A percentile compares a stretch with the other conserved stretches of the same genome.
phyloP scores from a whole-genome alignment of 495 filamentous ascomycete genomes.

The Talaromyces trachyspermus region DNA sequence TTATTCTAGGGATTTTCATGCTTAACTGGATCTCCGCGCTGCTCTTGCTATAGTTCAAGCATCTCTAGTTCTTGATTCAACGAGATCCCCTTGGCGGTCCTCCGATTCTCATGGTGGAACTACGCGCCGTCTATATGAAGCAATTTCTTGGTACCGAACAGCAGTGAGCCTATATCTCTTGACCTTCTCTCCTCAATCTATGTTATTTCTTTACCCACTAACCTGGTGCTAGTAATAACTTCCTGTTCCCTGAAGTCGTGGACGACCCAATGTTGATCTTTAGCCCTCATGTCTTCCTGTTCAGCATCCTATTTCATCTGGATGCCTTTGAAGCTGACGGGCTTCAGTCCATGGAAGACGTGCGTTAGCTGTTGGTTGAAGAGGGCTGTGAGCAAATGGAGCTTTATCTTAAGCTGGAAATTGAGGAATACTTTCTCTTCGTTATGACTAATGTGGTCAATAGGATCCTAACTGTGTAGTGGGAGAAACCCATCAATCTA shows the following conservation, averaged over 20 bases:
- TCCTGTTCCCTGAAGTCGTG: conserved; percentile 13
- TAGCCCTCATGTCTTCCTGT: conserved; percentile 14
- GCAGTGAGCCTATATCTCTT: too few relatives aligned
- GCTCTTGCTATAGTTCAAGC: too few relatives aligned
- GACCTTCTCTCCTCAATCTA: too few relatives aligned
- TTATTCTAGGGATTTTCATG: too few relatives aligned
- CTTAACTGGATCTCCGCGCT: too few relatives aligned
- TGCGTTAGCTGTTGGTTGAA: conserved; percentile 13
- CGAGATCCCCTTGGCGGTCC: too few relatives aligned
- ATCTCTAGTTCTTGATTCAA: too few relatives aligned
- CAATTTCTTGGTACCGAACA: too few relatives aligned
- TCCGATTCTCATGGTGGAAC: too few relatives aligned
- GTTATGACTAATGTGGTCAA: conserved; percentile 1
- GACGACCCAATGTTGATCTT: conserved; percentile 12
- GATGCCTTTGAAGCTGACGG: conserved; percentile 9
- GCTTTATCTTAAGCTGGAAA: conserved; percentile 14
- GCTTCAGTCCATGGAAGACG: conserved; percentile 13
- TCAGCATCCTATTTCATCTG: conserved; percentile 14
- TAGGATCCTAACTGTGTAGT: not conserved
- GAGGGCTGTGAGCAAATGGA: conserved; percentile 9
- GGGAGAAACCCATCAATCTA: conserved; percentile 2
- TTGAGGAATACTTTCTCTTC: conserved; percentile 16
- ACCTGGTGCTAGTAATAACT: not conserved
- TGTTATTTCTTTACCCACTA: too few relatives aligned
- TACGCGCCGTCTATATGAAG: too few relatives aligned